These are phyloP conservation scores for Carex parvula DNA, from an alignment of 176 grass and related monocot species.

Conservation along the genomic window DNA sequence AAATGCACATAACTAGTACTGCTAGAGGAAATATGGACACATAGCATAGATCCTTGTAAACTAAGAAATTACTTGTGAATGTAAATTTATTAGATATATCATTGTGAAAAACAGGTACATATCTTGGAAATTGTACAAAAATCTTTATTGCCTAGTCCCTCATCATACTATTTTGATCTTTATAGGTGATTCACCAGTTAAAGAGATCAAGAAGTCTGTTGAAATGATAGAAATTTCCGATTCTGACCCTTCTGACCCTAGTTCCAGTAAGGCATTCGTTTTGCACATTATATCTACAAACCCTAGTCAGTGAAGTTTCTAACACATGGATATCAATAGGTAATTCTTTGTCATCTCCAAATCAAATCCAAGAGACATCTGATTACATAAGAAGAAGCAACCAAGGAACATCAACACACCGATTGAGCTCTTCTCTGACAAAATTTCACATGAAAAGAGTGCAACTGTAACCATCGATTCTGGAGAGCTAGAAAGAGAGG, in stretches of 20 bases:
- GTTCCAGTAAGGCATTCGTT: slow-evolving; percentile 19
- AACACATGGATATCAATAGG: not conserved
- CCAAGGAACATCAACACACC: slow-evolving; percentile 44
- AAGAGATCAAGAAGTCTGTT: slow-evolving; percentile 37
- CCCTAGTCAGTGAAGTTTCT: slow-evolving; percentile 1
- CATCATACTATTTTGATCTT: slow-evolving; percentile 7
- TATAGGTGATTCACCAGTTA: slow-evolving; percentile 8
- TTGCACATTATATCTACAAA: not conserved
- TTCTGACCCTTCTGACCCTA: slow-evolving; percentile 23
- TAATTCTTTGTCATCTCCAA: not conserved
- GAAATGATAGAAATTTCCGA: slow-evolving; percentile 34
- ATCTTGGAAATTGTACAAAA: not conserved
- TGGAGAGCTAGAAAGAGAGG: not conserved
- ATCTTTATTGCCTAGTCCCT: not conserved
- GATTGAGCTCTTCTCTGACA: slow-evolving; percentile 56
- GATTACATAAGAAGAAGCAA: slow-evolving; percentile 62
- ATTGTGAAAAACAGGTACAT: too few relatives aligned
- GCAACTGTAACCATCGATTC: not conserved
- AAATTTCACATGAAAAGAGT: not conserved
- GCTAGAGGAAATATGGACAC: too few relatives aligned
- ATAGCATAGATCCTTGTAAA: too few relatives aligned
- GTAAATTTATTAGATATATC: too few relatives aligned
- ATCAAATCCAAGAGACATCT: slow-evolving; percentile 47
- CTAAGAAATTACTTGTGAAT: too few relatives aligned
- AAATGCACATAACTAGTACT: too few relatives aligned